Evolutionary conservation across 371 early-diverging fungal genomes (phyloP).

Genomic region (Capillidium heterosporum): DNA sequence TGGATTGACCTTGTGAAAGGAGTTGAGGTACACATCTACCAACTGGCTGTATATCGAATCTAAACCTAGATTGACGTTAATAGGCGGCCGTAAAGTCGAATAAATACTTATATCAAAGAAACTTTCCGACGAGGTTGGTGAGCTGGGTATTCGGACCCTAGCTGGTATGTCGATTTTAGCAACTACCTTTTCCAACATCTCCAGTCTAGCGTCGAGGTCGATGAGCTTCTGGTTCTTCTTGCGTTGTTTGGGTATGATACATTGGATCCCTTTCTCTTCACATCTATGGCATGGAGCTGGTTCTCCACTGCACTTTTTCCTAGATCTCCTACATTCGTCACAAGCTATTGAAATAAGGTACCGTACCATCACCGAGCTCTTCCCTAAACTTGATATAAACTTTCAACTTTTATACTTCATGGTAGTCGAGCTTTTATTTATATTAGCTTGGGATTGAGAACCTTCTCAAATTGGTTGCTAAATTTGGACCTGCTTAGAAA

Average conservation of each 20-base stretch:
- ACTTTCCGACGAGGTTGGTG: background rate
- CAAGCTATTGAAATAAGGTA: background rate
- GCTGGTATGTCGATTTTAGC: background rate
- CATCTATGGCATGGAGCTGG: background rate
- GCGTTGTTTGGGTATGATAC: background rate
- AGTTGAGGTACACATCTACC: background rate
- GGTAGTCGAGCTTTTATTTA: too few species aligned
- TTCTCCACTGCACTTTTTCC: background rate
- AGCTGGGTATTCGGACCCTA: background rate
- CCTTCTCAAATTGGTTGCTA: too few species aligned
- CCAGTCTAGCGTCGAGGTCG: background rate
- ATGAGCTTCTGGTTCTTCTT: background rate
- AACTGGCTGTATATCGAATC: background rate
- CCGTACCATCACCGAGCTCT: too few species aligned
- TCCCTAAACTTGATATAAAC: too few species aligned
- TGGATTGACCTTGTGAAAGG: background rate
- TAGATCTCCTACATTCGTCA: background rate
- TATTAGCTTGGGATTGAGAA: too few species aligned
- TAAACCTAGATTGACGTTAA: background rate
- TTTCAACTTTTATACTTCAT: too few species aligned
- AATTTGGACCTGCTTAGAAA: too few species aligned
- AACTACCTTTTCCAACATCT: background rate
- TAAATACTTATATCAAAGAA: background rate
- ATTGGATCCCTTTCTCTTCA: background rate
- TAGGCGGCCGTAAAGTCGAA: background rate